Evolutionary conservation across 106 monocot genomes (phyloP).

Genomic region (Gastrodia elata): DNA sequence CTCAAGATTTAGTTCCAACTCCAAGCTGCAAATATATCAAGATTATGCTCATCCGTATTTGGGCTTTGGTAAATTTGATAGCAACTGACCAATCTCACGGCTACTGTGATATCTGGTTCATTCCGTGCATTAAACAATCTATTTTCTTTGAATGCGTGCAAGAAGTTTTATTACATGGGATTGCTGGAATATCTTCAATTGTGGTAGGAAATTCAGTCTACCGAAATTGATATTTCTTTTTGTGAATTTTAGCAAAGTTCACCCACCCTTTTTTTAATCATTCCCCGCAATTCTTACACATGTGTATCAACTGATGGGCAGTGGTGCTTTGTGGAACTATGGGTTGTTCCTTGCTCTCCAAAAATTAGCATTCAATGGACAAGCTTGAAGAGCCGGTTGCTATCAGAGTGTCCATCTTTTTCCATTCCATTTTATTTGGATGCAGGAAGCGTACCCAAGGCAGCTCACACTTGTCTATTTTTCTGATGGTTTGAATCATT

Average conservation of each 20-base stretch:
- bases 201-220: not conserved
- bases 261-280: too few species aligned
- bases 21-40: too few species aligned
- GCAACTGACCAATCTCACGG: too few species aligned
- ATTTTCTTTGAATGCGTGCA: too few species aligned
- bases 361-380: slow-evolving; percentile 55
- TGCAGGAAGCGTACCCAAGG: slow-evolving; percentile 17
- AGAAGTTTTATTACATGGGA: too few species aligned
- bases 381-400: slow-evolving; percentile 56
- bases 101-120: too few species aligned
- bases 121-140: too few species aligned
- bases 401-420: slow-evolving; percentile 60
- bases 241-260: not conserved
- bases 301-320: slow-evolving; percentile 88
- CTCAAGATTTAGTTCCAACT: too few species aligned
- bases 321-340: slow-evolving; percentile 85
- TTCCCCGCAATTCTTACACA: slow-evolving; percentile 4
- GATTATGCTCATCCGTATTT: too few species aligned
- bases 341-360: slow-evolving; percentile 67
- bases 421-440: slow-evolving; percentile 54
- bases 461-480: slow-evolving; percentile 46
- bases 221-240: not conserved
- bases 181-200: not conserved
- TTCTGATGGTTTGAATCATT: slow-evolving; percentile 74
- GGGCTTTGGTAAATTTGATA: too few species aligned